Evolutionary conservation across 306 rosid genomes (phyloP).

Genomic region (Psophocarpus tetragonolobus): DNA sequence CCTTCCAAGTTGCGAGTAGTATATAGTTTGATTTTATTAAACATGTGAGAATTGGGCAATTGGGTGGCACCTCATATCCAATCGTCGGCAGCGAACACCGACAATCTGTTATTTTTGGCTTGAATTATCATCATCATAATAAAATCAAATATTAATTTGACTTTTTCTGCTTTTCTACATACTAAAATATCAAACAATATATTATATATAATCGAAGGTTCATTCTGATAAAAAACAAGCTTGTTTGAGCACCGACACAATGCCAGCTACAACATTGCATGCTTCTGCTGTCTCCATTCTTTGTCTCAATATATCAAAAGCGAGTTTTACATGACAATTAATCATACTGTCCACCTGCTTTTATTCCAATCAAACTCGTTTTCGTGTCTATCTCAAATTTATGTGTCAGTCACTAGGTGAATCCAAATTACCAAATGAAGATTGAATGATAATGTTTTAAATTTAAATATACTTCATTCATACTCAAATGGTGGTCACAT

Average conservation of each 20-base stretch:
- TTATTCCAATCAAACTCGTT: not conserved
- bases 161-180: not conserved
- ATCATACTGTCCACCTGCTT: not conserved
- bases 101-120: not conserved
- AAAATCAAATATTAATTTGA: too few species aligned
- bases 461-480: too few species aligned
- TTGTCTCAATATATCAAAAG: not conserved
- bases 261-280: slow-evolving; percentile 25
- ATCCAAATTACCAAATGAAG: too few species aligned
- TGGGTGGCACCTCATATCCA: not conserved
- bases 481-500: too few species aligned
- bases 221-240: not conserved
- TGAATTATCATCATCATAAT: not conserved
- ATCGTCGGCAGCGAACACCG: not conserved
- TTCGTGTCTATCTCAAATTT: too few species aligned
- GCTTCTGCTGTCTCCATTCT: not conserved
- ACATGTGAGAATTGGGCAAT: not conserved
- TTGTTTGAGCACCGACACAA: slow-evolving; percentile 39
- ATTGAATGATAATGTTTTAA: too few species aligned
- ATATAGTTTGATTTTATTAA: not conserved
- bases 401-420: too few species aligned
- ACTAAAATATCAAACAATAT: not conserved
- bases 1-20: not conserved
- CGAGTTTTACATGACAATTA: not conserved
- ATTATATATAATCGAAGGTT: not conserved